Evolutionary conservation across 208 protist genomes (phyloP), one percentile per base, ranked within the genome.

Genomic region (Porcisia hertigi): DNA sequence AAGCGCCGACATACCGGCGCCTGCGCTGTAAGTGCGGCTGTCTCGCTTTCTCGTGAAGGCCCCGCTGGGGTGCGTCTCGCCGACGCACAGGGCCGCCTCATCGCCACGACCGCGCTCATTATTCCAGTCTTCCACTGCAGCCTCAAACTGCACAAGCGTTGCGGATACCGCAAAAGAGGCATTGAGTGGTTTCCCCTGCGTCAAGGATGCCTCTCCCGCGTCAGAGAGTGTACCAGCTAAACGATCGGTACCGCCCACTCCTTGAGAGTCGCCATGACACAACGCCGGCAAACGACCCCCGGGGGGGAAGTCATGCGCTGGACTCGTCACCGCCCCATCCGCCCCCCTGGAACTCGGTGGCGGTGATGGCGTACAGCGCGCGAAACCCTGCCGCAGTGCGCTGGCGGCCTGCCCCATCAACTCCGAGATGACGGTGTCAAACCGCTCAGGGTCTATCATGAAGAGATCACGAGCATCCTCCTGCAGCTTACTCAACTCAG

Each of bases 351-450:
- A 20, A 57, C 25, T 30, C n/a, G 59, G 34, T 39, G 14, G 7
- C 57, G 25, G 11, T 52, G 66, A 5, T 39, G 45, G 7, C 18
- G 58, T 20, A 14, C 41, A 54, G 7, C 20, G 53, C 18, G 23
- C 57, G 23, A 72, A 49, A 14, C 66, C 75, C 23, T 74, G 69
- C 64, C 62, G 45, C 62, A 82, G 59, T 43, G 81, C 57, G 18
- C 58, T 52, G 14, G 79, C 39, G 3, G 85, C 88, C 36, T 85
- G 74, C 47, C 72, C 49, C 53, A 95, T 82, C 52, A 96, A 58
- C 71, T 95, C 89, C 36, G 94, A 86, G 47, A 97, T 83, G n/a
- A 97, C 93, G 39, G 84, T 86, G 73, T 95, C 87, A 80, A 92
- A 97, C 23, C 90, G 84, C 16, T 91, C 73, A 49, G 93, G 93